Evolutionary conservation across 2,329 filamentous ascomycete species (phyloP), one percentile per base, ranked within the genome.

Genomic region (Alternaria tenuissima): DNA sequence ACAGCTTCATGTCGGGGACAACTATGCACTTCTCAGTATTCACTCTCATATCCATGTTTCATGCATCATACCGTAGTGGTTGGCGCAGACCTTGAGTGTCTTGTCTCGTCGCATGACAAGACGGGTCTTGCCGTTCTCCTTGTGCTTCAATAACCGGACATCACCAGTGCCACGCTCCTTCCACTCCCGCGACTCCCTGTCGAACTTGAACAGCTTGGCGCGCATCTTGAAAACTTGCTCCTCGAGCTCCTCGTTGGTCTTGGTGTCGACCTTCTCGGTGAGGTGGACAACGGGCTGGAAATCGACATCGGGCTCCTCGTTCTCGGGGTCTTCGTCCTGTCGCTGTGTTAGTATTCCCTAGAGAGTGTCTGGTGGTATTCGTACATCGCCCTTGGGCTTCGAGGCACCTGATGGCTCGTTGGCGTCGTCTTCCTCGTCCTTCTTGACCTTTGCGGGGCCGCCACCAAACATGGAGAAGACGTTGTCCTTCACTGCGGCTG

Each of bases 1-100:
- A 94, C 67, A 99, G 90, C 86, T 97, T 97, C 94, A 99, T 98
- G 82, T 97, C 94, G 65, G 94, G 94, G 63, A 96, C 93, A 77
- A 99, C 94, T 96, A 69, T 60, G 52, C 38, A 55, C 38, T 57
- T 52, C 46, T 62, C 43, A 77, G 72, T 62, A 66, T 46, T 22
- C 46, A 61, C 75, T 54, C 57, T 24, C 24, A 20, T 7, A n/a
- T 34, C 22, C 36, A 2, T 6, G 20, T 41, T 8, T 24, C 34
- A 24, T 78, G 65, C 52, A 41, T 52, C 91, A 76, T 89, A 97
- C 94, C 90, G 84, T 99, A 99, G 87, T 99, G 95, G 87, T 99
- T 99, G 79, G 95, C 95, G 90, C 95, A 99, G 83, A 99, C 95
- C 88, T 99, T 99, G 84, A 98, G 89, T 63, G 95, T 99, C 92